A percentile compares a stretch with the other conserved stretches of the same genome.
These are phyloP conservation scores for Rhypophila decipiens DNA, from an alignment of 495 filamentous ascomycete species.

Conservation along the genomic window DNA sequence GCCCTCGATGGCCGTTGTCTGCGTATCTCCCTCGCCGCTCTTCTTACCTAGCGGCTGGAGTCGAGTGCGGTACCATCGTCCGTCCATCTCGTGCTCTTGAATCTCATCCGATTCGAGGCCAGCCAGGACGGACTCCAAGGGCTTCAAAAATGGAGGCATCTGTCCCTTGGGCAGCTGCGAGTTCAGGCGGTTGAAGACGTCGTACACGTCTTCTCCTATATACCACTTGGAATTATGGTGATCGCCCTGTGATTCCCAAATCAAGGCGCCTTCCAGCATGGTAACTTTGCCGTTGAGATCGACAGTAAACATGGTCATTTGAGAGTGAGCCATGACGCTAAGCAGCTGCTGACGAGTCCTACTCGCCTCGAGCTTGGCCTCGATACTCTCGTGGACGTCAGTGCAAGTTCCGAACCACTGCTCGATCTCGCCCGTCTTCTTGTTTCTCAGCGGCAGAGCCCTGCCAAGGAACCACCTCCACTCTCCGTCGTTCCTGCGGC, in stretches of 20 bases:
- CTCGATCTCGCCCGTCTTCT: constrained; percentile 53
- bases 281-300: constrained; percentile 50
- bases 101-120: constrained; percentile 45
- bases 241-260: constrained; percentile 38
- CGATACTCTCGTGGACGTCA: constrained; percentile 59
- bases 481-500: constrained; percentile 51
- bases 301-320: constrained; percentile 62
- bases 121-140: constrained; percentile 52
- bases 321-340: constrained; percentile 60
- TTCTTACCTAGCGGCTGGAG: constrained; percentile 53
- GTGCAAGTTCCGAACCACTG: constrained; percentile 72
- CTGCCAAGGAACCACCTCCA: constrained; percentile 69
- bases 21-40: constrained; percentile 35
- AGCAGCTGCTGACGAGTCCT: constrained; percentile 56
- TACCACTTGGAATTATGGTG: constrained; percentile 24
- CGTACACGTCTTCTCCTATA: constrained; percentile 53
- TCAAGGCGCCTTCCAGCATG: constrained; percentile 56
- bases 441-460: constrained; percentile 56
- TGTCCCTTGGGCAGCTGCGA: constrained; percentile 27
- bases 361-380: constrained; percentile 52
- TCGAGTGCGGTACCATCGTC: constrained; percentile 58
- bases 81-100: constrained; percentile 45
- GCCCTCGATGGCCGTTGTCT: constrained; percentile 48
- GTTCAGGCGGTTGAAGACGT: constrained; percentile 44
- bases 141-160: constrained; percentile 37